Conservation (phyloP, 108 stramenopile genomes). For the Stephanodiscus triporus region DNA sequence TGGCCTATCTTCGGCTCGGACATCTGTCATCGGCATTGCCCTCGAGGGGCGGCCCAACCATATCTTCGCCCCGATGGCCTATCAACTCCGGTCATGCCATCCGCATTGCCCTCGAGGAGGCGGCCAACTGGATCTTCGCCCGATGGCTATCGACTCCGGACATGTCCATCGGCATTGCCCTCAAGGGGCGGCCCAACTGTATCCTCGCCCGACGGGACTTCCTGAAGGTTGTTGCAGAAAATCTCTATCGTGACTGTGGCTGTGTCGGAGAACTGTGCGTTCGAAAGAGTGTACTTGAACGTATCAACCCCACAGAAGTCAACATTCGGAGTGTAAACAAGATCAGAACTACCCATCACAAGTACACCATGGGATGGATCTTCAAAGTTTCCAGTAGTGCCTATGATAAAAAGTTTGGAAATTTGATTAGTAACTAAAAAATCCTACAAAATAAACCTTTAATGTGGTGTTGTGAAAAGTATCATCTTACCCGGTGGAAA, state of each 20-base stretch:
- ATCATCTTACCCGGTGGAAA: slow-evolving; percentile 19
- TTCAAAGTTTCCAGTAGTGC: slow-evolving; percentile 16
- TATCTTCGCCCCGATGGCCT: no score
- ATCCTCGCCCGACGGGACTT: neutral
- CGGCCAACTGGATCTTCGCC: neutral
- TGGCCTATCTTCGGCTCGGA: neutral
- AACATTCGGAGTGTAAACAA: slow-evolving; percentile 28
- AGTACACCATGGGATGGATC: slow-evolving; percentile 26
- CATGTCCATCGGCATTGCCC: neutral
- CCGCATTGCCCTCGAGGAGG: no score
- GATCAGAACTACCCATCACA: neutral
- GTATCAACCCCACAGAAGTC: slow-evolving; percentile 36
- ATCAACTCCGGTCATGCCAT: neutral
- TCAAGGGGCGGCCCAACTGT: neutral
- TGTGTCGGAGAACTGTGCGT: slow-evolving; percentile 14
- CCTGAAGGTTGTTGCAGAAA: neutral
- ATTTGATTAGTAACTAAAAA: neutral
- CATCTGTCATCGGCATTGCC: neutral
- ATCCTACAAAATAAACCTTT: no score
- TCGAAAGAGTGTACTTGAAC: slow-evolving; percentile 28
- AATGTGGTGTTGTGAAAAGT: neutral
- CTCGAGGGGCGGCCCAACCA: neutral
- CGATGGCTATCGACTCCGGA: neutral
- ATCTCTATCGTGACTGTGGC: slow-evolving; percentile 22
- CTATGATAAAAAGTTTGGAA: neutral